Evolutionary conservation across 2,329 filamentous ascomycete species (phyloP), one percentile per base, ranked within the genome.

Genomic region (Ceratocystis cacaofunesta): DNA sequence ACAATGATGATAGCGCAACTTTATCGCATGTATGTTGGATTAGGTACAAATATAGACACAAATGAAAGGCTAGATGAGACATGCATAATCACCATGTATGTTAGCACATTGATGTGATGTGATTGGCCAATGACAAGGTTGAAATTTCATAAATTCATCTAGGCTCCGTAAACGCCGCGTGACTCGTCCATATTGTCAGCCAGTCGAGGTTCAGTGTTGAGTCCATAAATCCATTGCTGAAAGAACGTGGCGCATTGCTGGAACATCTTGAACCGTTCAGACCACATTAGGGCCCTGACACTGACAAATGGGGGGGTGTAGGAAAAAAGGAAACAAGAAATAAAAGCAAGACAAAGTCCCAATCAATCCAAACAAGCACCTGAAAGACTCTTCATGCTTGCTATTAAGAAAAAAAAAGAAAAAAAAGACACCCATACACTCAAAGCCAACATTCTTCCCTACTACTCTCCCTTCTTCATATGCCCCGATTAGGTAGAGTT

Each of bases 401-500:
- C 55, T 36, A 46, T 50, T 7, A 58, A 58, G 3, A 30, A n/a
- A 43, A 58, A 25, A 58, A 15, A 46, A 32, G 19, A 17, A 19
- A 44, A 4, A 5, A 43, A 58, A 17, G 28, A 5, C 32, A 15
- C 10, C 36, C 36, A 41, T 41, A 41, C 36, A 41, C 36, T 5
- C 36, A 41, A 41, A 41, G 10, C 36, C 36, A 12, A 12, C 32
- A 36, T 12, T 12, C 32, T 12, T 36, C 32, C 32, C 32, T 36
- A 36, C 32, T 36, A 36, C 3, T 36, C 32, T 36, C 36, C 10
- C 36, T 41, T 41, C 36, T 41, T 5, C 10, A 41, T n/a, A 22
- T 58, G 6, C 25, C 5, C 28, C n/a, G n/a, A 12, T 67, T 46
- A 67, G 44, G 63, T 36, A 7, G 66, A 64, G 43, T 67, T 67